These are phyloP conservation scores for Nitzschia palea DNA, from an alignment of 108 stramenopile species.

Conservation along the genomic window DNA sequence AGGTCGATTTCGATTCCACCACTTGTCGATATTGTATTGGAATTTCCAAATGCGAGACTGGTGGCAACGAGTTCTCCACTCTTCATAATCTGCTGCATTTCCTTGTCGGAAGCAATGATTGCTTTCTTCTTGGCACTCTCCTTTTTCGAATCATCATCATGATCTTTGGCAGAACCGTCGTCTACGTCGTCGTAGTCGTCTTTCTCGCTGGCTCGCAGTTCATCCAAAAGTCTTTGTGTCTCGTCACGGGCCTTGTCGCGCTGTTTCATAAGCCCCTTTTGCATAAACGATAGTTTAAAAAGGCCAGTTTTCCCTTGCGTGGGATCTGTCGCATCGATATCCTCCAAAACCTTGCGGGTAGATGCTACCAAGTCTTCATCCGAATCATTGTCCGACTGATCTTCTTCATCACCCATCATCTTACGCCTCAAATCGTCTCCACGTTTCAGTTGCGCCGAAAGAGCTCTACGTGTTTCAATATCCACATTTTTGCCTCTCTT, in stretches of 20 bases:
- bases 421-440: conserved; percentile 88
- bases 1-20: conserved; percentile 40
- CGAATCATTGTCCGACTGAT: conserved; percentile 32
- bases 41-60: conserved; percentile 73
- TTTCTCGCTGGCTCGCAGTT: conserved; percentile 87
- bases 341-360: conserved; percentile 64
- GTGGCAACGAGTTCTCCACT: conserved; percentile 82
- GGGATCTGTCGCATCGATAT: conserved; percentile 35
- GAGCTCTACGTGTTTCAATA: conserved; percentile 75
- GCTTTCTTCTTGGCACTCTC: conserved; percentile 28
- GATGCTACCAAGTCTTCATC: conserved; percentile 66
- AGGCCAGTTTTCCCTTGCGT: conserved; percentile 71
- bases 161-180: conserved; percentile 43
- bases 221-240: conserved; percentile 75
- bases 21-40: conserved; percentile 51
- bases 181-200: conserved; percentile 21
- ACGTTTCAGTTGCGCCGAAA: conserved; percentile 83
- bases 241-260: conserved; percentile 84
- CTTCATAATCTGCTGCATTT: conserved; percentile 60
- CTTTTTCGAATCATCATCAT: conserved; percentile 26
- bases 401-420: conserved; percentile 57
- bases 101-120: conserved; percentile 63
- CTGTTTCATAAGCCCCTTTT: conserved; percentile 86
- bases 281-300: conserved; percentile 94
- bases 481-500: conserved; percentile 85